Evolutionary conservation across 495 filamentous ascomycete genomes (phyloP), one percentile per base, ranked within the genome.

Genomic region (Aspergillus funiculosus): DNA sequence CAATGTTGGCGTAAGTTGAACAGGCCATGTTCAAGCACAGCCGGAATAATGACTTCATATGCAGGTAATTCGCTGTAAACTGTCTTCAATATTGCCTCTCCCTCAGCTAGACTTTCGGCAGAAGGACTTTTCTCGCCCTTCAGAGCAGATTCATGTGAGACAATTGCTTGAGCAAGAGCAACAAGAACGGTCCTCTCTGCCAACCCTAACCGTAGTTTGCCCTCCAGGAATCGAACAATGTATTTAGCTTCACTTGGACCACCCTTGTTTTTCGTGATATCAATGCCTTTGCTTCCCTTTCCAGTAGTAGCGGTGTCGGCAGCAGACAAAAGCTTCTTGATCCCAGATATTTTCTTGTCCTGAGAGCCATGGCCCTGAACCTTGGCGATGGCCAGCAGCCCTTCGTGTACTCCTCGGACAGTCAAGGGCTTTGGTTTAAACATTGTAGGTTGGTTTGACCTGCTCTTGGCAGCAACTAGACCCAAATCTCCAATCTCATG

Each of bases 401-500:
- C 86, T 64, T 94, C 83, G 56, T 90, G 88, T 1, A 98, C 90
- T 14, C 86, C 87, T 29, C 75, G 76, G 4, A 98, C 76, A 1
- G 89, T 96, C 55, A 98, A 71, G 15, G 89, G 73, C 61, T 95
- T 96, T 2, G 89, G 94, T 61, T 92, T 91, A 73, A 95, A 95
- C 86, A 98, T 95, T 1, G 94, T 97, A 8, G 84, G 85, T 58
- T 98, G 92, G 37, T 89, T 96, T 14, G 81, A 84, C 62, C 94
- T 78, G 61, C 87, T 94, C 66, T 97, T 95, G 20, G 92, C 87
- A 17, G 92, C 92, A 1, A 98, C 92, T 39, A 97, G 72, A 11
- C 92, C 92, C 14, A 98, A 73, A 62, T 98, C 92, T 18, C 92
- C 92, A 59, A 96, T 94, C 53, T 96, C 87, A 52, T 89, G 87